Evolutionary conservation across 805 yeast species (phyloP), one percentile per base, ranked within the genome.

Genomic region (Suhomyces emberorum): DNA sequence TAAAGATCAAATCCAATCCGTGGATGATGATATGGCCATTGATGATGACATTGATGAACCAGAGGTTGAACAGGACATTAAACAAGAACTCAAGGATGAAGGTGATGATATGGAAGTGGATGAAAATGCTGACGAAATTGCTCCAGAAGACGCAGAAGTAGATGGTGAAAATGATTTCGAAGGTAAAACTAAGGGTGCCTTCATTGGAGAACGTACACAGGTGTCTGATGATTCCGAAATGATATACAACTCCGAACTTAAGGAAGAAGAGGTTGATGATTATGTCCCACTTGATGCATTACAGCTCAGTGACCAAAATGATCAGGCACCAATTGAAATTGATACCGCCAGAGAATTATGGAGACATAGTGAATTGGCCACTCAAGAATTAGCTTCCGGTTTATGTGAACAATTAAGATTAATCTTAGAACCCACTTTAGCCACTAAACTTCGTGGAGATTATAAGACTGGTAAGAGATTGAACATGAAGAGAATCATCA

Each of bases 401-500:
- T 70, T 93, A 27, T 83, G 95, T 56, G 99, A 93, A 63, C 98
- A 93, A 60, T 70, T 93, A 41, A 73, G 99, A 27, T 74, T 93
- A 44, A 93, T 93, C 54, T 68, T 93, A 46, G 98, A 89, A 57
- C 99, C 99, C 4, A 93, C 98, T 0, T 68, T 86, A 42, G 95
- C 97, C n/a, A 91, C 98, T 3, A 93, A 93, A 58, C 69, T 93
- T 39, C 79, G 77, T 44, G 99, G 99, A 55, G 98, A 93, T 58
- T 93, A 88, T 65, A 88, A 89, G 62, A 89, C 97, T 2, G 99
- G 99, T 59, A 93, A 93, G 60, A 74, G 98, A 48, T 75, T 93
- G 52, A 93, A 93, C 62, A 89, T 93, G 98, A 93, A 91, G 70
- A 75, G 97, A 48, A 93, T 93, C 52, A 93, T 93, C 53, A 95